Conservation (phyloP, 2,329 filamentous ascomycete genomes). For the Purpureocillium lavendulum region DNA sequence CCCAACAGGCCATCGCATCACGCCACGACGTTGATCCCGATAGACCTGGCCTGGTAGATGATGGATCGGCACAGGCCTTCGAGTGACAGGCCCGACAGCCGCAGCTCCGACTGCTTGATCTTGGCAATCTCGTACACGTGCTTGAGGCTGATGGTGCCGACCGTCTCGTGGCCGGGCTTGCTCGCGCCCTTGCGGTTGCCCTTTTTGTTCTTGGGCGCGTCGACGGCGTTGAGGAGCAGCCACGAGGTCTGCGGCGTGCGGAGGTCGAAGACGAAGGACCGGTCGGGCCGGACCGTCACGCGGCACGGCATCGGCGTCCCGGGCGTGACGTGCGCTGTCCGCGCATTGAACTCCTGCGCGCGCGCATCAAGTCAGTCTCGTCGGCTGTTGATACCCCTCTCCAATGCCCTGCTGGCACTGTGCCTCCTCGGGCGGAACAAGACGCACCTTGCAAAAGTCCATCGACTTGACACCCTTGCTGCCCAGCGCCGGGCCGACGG, state of each 20-base stretch:
- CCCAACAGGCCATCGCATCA: slow-evolving; percentile 22
- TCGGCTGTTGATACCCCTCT: slow-evolving; percentile 9
- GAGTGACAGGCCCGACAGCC: slow-evolving; percentile 62
- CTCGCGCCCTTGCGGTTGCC: slow-evolving; percentile 70
- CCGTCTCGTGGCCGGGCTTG: slow-evolving; percentile 64
- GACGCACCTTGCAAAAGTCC: slow-evolving; percentile 96
- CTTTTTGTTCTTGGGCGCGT: slow-evolving; percentile 62
- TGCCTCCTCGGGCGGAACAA: not conserved
- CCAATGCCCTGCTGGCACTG: not conserved
- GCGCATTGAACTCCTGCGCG: slow-evolving; percentile 85
- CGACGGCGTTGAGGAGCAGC: slow-evolving; percentile 76
- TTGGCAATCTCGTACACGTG: slow-evolving; percentile 97
- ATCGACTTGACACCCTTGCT: slow-evolving; percentile 98
- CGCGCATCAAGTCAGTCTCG: no score
- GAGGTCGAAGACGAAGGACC: slow-evolving; percentile 86
- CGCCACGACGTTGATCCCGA: slow-evolving; percentile 64
- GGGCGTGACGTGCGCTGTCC: slow-evolving; percentile 72
- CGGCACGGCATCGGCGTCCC: slow-evolving; percentile 86
- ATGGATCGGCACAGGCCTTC: slow-evolving; percentile 66
- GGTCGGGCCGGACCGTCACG: slow-evolving; percentile 86
- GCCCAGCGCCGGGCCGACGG: slow-evolving; percentile 91
- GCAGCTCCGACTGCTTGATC: slow-evolving; percentile 78
- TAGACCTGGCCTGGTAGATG: slow-evolving; percentile 66
- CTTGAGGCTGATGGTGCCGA: slow-evolving; percentile 87
- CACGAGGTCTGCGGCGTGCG: slow-evolving; percentile 93